Percentiles rank a stretch among this genome's conserved stretches.
Conservation (phyloP, 345 rosid genomes). For the Pistacia integerrima region DNA sequence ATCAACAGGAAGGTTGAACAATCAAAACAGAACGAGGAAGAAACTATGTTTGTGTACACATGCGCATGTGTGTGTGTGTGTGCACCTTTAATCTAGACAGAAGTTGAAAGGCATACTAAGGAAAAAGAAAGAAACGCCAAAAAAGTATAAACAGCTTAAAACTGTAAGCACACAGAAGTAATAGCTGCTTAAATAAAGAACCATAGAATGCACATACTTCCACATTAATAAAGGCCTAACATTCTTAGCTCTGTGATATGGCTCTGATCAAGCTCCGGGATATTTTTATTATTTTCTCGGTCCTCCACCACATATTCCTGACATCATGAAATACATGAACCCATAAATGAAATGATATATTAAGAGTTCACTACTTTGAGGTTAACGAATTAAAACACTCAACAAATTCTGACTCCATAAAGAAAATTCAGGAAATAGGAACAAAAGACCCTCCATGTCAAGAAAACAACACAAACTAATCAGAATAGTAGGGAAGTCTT, state of each 20-base stretch:
- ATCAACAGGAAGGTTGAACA: neutral
- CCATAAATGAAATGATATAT: neutral
- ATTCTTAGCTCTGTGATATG: slow-evolving; percentile 88
- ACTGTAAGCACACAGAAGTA: neutral
- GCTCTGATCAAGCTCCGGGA: slow-evolving; percentile 84
- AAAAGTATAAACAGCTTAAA: neutral
- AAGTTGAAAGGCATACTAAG: neutral
- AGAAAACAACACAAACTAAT: slow-evolving; percentile 20
- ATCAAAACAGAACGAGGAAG: neutral
- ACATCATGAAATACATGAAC: slow-evolving; percentile 7
- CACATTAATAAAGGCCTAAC: slow-evolving; percentile 73
- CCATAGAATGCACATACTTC: slow-evolving; percentile 12
- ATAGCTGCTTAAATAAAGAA: slow-evolving; percentile 32
- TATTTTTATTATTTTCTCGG: slow-evolving; percentile 63
- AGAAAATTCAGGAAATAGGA: neutral
- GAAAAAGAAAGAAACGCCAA: neutral
- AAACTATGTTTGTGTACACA: neutral
- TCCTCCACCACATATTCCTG: slow-evolving; percentile 98
- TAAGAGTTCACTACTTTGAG: neutral
- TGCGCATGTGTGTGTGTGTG: too few species aligned
- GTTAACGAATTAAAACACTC: neutral
- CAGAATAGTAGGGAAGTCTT: neutral
- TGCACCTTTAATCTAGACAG: neutral
- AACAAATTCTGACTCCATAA: neutral
- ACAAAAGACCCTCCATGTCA: neutral